Conservation (phyloP, 805 yeast genomes). For the Saccharomyces paradoxus region DNA sequence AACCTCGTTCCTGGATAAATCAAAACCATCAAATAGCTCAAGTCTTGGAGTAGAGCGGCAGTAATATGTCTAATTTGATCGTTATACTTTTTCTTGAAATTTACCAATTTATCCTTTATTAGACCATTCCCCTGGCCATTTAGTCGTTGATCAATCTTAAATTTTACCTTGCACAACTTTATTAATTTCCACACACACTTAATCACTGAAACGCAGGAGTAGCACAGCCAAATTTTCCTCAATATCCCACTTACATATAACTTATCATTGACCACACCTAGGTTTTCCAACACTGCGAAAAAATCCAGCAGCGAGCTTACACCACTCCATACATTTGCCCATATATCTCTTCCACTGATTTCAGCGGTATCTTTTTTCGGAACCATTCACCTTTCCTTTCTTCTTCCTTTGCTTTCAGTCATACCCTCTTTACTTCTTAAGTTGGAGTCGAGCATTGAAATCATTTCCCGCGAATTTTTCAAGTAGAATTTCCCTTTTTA, state of each 20-base stretch:
- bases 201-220: not conserved
- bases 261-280: not conserved
- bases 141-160: slow-evolving; percentile 1
- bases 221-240: not conserved
- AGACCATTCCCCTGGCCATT: slow-evolving; percentile 11
- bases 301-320: not conserved
- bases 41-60: slow-evolving; percentile 22
- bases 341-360: not conserved
- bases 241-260: not conserved
- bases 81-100: slow-evolving; percentile 8
- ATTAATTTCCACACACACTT: not conserved
- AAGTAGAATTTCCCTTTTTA: not conserved
- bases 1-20: slow-evolving; percentile 1
- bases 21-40: slow-evolving; percentile 16
- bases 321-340: not conserved
- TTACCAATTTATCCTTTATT: slow-evolving; percentile 13
- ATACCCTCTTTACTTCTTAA: not conserved
- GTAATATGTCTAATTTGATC: slow-evolving; percentile 9
- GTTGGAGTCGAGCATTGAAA: not conserved
- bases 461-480: not conserved
- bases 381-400: not conserved
- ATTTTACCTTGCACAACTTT: slow-evolving; percentile 11
- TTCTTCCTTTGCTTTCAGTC: not conserved
- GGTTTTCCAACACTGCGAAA: not conserved
- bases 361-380: not conserved